Evolutionary conservation across 306 rosid species (phyloP).

Genomic region (Cicer yamashitae): DNA sequence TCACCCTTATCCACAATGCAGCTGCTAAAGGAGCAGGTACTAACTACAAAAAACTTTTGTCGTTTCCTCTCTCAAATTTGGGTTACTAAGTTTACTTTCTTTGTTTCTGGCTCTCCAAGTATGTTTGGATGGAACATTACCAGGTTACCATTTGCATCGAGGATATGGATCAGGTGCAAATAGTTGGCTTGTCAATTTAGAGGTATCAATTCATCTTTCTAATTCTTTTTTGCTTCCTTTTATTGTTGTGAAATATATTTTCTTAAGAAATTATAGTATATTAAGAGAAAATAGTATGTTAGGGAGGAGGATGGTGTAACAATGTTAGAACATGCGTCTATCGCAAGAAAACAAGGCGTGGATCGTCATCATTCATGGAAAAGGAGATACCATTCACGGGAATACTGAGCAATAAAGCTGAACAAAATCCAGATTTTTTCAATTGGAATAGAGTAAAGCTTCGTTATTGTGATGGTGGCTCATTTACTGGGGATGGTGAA

Average conservation of each 20-base stretch:
- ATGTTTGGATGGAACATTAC: slow-evolving; percentile 95
- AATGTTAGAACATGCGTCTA: slow-evolving; percentile 76
- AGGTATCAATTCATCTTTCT: slow-evolving; percentile 58
- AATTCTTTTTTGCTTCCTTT: background rate
- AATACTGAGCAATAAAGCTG: slow-evolving; percentile 74
- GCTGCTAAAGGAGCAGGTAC: slow-evolving; percentile 84
- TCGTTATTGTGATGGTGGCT: slow-evolving; percentile 99
- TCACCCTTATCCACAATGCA: slow-evolving; percentile 84
- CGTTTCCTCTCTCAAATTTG: background rate
- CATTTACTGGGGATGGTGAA: slow-evolving; percentile 84
- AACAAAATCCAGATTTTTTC: slow-evolving; percentile 93
- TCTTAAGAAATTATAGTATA: too few species aligned
- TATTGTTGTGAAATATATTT: background rate
- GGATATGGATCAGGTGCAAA: slow-evolving; percentile 90
- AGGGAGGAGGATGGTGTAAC: slow-evolving; percentile 99
- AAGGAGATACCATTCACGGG: slow-evolving; percentile 77
- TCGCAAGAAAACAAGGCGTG: slow-evolving; percentile 78
- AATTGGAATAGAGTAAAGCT: slow-evolving; percentile 96
- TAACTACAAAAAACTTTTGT: background rate
- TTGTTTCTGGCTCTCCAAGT: slow-evolving; percentile 54
- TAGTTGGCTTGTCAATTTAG: slow-evolving; percentile 92
- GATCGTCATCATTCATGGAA: slow-evolving; percentile 89
- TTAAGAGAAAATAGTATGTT: slow-evolving; percentile 53
- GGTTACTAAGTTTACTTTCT: background rate
- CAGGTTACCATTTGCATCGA: slow-evolving; percentile 83